Evolutionary conservation across 495 filamentous ascomycete genomes (phyloP).

Genomic region (Hypoxylon cercidicola): DNA sequence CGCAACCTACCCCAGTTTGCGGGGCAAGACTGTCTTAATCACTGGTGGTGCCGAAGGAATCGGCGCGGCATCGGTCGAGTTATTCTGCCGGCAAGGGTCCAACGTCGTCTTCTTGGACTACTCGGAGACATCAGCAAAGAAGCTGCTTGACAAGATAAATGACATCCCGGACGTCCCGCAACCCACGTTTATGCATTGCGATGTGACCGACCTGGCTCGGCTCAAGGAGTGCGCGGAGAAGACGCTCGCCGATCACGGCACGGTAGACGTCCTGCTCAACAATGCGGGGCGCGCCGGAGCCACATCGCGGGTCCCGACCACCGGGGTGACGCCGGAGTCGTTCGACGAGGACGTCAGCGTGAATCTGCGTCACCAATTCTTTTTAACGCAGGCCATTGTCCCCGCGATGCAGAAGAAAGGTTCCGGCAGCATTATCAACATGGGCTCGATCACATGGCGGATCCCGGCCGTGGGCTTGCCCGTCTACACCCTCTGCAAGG

Average conservation of each 20-base stretch:
- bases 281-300: slow-evolving; percentile 49
- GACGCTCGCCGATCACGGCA: slow-evolving; percentile 42
- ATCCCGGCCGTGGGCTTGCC: slow-evolving; percentile 55
- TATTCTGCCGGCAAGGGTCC: slow-evolving; percentile 59
- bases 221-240: slow-evolving; percentile 45
- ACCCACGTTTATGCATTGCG: slow-evolving; percentile 57
- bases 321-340: slow-evolving; percentile 41
- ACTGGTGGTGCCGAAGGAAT: slow-evolving; percentile 64
- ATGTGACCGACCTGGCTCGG: slow-evolving; percentile 54
- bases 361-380: slow-evolving; percentile 52
- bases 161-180: slow-evolving; percentile 42
- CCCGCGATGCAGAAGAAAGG: slow-evolving; percentile 47
- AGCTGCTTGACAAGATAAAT: slow-evolving; percentile 51
- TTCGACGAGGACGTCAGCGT: slow-evolving; percentile 44
- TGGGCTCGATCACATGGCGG: slow-evolving; percentile 63
- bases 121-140: slow-evolving; percentile 49
- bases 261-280: slow-evolving; percentile 53
- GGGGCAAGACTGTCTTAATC: slow-evolving; percentile 60
- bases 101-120: slow-evolving; percentile 62
- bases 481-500: slow-evolving; percentile 65
- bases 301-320: slow-evolving; percentile 38
- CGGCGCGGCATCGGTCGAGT: slow-evolving; percentile 57
- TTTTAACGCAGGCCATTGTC: slow-evolving; percentile 58
- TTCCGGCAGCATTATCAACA: slow-evolving; percentile 66
- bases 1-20: slow-evolving; percentile 51